Percentiles rank a stretch among this genome's conserved stretches.
These are phyloP conservation scores for Mortierella sp. DNA, from an alignment of 371 early-diverging fungal genomes.

Conservation along the genomic window DNA sequence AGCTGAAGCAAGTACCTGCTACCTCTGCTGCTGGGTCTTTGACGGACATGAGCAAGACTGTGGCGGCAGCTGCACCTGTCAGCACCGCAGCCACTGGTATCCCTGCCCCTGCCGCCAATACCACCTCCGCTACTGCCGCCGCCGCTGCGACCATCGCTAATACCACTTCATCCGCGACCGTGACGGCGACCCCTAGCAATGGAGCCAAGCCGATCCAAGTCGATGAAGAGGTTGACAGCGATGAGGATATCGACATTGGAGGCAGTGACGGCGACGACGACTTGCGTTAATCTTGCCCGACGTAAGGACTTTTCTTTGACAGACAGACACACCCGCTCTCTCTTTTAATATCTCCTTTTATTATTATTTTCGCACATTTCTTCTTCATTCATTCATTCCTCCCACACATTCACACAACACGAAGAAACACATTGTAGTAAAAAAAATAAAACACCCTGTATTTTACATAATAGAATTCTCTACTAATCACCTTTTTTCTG, in stretches of 20 bases:
- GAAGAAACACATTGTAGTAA: not conserved
- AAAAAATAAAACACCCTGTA: not conserved
- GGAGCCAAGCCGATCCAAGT: slow-evolving; percentile 20
- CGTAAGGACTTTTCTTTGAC: not conserved
- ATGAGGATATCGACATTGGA: slow-evolving; percentile 77
- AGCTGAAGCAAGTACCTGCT: slow-evolving; percentile 6
- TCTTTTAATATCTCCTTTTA: not conserved
- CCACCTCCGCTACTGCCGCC: not conserved
- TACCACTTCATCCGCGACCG: not conserved
- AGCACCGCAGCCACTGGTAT: not conserved
- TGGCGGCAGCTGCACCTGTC: not conserved
- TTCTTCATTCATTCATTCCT: not conserved
- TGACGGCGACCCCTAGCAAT: not conserved
- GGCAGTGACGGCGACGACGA: slow-evolving; percentile 75
- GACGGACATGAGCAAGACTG: not conserved
- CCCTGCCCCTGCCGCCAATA: not conserved
- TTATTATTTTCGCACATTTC: not conserved
- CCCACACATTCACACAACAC: not conserved
- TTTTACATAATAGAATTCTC: not conserved
- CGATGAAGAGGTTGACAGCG: slow-evolving; percentile 66
- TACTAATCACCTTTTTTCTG: too few species aligned
- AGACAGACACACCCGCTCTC: too few species aligned
- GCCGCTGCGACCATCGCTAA: too few species aligned
- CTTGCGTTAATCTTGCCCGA: slow-evolving; percentile 24
- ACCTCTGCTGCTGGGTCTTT: not conserved